Percentiles rank a stretch among this genome's conserved stretches.
Evolutionary conservation across 2,329 filamentous ascomycete genomes (phyloP).

Genomic region (Venturiaceae sp.): DNA sequence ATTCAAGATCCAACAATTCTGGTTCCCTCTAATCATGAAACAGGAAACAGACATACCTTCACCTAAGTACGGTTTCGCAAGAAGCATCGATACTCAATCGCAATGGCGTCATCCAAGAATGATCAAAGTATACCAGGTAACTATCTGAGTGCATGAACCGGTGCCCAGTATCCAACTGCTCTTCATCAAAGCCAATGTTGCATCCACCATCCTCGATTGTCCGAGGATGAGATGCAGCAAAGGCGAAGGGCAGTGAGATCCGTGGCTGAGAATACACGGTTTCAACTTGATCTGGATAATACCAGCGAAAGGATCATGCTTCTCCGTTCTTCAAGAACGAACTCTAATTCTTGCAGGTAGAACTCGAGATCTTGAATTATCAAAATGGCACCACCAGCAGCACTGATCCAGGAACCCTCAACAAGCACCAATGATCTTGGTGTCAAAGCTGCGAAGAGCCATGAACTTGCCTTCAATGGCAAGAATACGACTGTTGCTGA

Average conservation of each 20-base stretch:
- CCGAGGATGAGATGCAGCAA: not conserved
- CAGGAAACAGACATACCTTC: not conserved
- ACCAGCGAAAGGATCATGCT: conserved; percentile 99
- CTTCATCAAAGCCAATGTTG: not conserved
- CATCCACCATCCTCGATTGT: not conserved
- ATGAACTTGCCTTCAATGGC: conserved; percentile 27
- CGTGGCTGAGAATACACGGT: conserved; percentile 78
- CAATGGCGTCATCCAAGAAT: not conserved
- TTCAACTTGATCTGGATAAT: conserved; percentile 98
- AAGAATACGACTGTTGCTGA: conserved; percentile 22
- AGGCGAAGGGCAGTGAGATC: not conserved
- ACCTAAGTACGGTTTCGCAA: not conserved
- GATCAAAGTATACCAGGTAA: conserved; percentile 1
- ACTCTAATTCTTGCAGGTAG: not conserved
- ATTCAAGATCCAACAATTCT: not conserved
- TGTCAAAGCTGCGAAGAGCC: not conserved
- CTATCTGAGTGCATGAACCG: conserved; percentile 1
- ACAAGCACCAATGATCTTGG: conserved; percentile 13
- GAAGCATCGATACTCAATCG: not conserved
- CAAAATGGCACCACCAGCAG: conserved; percentile 70
- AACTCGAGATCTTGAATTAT: conserved; percentile 12
- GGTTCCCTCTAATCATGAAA: not conserved
- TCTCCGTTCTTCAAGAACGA: conserved; percentile 34
- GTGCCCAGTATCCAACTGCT: not conserved
- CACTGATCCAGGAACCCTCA: conserved; percentile 44